A percentile compares a stretch with the other conserved stretches of the same genome.
Evolutionary conservation across 2,329 filamentous ascomycete species (phyloP).

Genomic region (Spiromastix sp.): DNA sequence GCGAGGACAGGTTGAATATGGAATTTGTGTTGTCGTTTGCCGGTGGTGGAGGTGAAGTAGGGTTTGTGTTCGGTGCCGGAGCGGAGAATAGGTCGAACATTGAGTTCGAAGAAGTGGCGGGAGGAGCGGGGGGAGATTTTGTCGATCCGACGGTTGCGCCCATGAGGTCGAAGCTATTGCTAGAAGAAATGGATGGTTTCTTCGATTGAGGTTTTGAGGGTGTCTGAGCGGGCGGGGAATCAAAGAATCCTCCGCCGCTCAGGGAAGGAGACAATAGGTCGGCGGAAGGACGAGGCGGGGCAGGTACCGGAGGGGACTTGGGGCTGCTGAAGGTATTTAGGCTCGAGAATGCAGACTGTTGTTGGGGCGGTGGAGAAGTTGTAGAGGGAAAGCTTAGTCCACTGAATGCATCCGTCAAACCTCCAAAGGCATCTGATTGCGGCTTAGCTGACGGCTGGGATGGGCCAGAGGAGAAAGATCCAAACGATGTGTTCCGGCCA

Average conservation of each 20-base stretch:
- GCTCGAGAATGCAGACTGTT: constrained; percentile 12
- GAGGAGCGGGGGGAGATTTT: constrained; percentile 36
- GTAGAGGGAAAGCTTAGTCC: constrained; percentile 51
- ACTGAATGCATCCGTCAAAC: constrained; percentile 73
- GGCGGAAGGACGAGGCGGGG: constrained; percentile 29
- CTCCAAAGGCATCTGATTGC: constrained; percentile 45
- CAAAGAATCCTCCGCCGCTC: constrained; percentile 75
- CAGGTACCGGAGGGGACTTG: constrained; percentile 34
- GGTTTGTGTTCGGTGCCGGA: constrained; percentile 33
- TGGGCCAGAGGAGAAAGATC: constrained; percentile 51
- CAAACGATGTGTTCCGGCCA: constrained; percentile 53
- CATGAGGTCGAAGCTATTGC: constrained; percentile 28
- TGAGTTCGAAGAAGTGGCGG: constrained; percentile 57
- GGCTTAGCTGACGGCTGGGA: constrained; percentile 20
- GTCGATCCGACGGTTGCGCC: constrained; percentile 15
- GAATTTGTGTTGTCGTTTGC: constrained; percentile 44
- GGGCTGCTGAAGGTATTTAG: constrained; percentile 22
- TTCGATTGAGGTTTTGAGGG: constrained; percentile 34
- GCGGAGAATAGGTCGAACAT: constrained; percentile 63
- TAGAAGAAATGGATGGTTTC: constrained; percentile 44
- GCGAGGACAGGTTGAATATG: constrained; percentile 69
- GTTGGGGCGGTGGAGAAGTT: constrained; percentile 30
- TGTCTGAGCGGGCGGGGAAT: constrained; percentile 54
- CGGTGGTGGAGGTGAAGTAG: constrained; percentile 30
- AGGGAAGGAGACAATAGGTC: constrained; percentile 40